A percentile compares a stretch with the other conserved stretches of the same genome.
Conservation (phyloP, 208 protist species). For the Zelonia costaricensis region DNA sequence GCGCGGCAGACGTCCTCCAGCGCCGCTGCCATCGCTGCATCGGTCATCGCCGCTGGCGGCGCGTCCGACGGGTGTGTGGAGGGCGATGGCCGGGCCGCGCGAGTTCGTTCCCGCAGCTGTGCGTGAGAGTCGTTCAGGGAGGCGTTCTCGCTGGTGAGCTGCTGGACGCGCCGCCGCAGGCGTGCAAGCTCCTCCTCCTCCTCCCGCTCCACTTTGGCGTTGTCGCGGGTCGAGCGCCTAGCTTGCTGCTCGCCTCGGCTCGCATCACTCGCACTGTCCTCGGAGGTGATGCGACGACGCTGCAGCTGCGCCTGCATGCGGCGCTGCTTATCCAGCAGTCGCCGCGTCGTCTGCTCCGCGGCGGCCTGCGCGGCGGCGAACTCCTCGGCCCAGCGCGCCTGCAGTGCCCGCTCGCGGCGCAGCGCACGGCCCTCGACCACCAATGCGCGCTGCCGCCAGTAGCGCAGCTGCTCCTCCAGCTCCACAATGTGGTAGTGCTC, state of each 20-base stretch:
- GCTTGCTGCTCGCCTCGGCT: no score
- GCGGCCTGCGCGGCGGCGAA: constrained; percentile 21
- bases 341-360: constrained; percentile 12
- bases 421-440: constrained; percentile 8
- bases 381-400: constrained; percentile 10
- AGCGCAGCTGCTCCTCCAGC: constrained; percentile 29
- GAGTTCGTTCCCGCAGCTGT: no score
- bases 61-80: neutral
- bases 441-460: constrained; percentile 29
- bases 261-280: neutral
- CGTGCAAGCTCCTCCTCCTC: neutral
- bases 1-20: neutral
- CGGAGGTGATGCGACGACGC: no score
- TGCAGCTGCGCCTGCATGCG: constrained; percentile 6
- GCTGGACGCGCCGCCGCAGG: neutral
- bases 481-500: constrained; percentile 30
- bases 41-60: neutral
- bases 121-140: neutral
- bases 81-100: no score
- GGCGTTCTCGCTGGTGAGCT: neutral
- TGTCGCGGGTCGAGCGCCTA: no score
- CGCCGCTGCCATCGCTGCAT: neutral
- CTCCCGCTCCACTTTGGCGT: no score
- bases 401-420: constrained; percentile 7
- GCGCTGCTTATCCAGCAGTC: constrained; percentile 14